These are phyloP conservation scores for Solanum pimpinellifolium DNA, from an alignment of 257 asterid species.

Conservation along the genomic window DNA sequence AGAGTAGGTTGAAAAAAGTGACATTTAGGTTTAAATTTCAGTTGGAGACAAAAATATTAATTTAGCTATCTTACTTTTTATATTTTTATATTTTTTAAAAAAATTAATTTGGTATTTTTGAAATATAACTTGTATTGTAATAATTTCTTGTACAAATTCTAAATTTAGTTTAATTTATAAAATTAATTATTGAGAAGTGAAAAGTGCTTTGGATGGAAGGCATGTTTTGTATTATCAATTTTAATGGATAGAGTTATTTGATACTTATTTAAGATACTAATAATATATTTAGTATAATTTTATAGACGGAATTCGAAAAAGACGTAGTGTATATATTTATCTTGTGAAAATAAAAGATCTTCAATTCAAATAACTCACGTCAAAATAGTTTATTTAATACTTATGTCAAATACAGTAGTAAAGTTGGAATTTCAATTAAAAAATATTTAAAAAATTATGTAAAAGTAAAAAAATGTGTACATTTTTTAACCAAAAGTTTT, in stretches of 20 bases:
- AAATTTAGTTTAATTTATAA: no score
- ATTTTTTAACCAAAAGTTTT: no score
- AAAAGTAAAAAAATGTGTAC: no score
- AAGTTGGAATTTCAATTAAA: no score
- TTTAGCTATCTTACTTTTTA: background rate
- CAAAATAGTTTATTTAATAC: background rate
- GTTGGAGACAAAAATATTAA: background rate
- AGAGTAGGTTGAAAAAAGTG: conserved; percentile 16
- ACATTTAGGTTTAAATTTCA: background rate
- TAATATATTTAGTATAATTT: background rate
- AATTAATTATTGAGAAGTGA: background rate
- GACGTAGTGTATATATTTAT: rapidly evolving
- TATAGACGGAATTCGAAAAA: background rate
- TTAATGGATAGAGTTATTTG: background rate
- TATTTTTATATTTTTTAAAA: background rate
- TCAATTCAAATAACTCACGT: background rate
- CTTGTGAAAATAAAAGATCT: background rate
- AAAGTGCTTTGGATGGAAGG: background rate
- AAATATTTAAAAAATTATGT: no score
- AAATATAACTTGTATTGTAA: no score
- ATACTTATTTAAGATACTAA: background rate
- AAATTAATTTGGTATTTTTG: no score
- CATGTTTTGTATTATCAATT: background rate
- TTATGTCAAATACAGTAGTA: background rate
- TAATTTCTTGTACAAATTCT: no score